Evolutionary conservation across 345 rosid genomes (phyloP).

Genomic region (Combretum micranthum): DNA sequence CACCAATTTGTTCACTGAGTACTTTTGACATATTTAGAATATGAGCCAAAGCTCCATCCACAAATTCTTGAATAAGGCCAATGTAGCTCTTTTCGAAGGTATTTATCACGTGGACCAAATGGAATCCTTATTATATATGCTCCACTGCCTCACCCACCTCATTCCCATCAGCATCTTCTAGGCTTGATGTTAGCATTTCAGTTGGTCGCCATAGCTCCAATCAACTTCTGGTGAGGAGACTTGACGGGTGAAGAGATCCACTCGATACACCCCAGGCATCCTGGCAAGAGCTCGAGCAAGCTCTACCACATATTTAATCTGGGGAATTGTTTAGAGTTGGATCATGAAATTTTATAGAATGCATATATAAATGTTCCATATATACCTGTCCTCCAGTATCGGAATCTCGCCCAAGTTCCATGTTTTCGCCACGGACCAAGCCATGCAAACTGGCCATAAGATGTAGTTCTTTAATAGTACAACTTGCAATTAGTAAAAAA

Average conservation of each 20-base stretch:
- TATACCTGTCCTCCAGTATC: slow-evolving; percentile 97
- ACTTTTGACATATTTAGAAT: slow-evolving; percentile 90
- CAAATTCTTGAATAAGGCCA: slow-evolving; percentile 98
- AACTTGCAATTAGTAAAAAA: not conserved
- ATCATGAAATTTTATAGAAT: not conserved
- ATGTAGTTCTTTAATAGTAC: slow-evolving; percentile 1
- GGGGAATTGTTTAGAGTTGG: slow-evolving; percentile 4
- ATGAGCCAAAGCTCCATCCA: slow-evolving; percentile 90
- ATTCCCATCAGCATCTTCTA: slow-evolving; percentile 52
- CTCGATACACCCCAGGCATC: slow-evolving; percentile 97
- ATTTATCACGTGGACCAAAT: slow-evolving; percentile 84
- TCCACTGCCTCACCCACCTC: slow-evolving; percentile 89
- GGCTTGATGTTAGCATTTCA: slow-evolving; percentile 70
- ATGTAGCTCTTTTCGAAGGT: slow-evolving; percentile 66
- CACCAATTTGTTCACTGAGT: slow-evolving; percentile 78
- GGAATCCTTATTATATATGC: slow-evolving; percentile 92
- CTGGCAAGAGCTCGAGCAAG: slow-evolving; percentile 87
- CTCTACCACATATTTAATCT: slow-evolving; percentile 98
- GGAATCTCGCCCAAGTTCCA: slow-evolving; percentile 99
- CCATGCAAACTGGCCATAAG: slow-evolving; percentile 70
- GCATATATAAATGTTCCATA: not conserved
- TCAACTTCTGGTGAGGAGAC: slow-evolving; percentile 79
- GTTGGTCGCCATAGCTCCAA: slow-evolving; percentile 98
- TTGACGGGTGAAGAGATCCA: slow-evolving; percentile 92
- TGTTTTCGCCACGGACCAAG: slow-evolving; percentile 86